Evolutionary conservation across 2,329 filamentous ascomycete genomes (phyloP).

Genomic region (Iodosphaeria phyllophila): DNA sequence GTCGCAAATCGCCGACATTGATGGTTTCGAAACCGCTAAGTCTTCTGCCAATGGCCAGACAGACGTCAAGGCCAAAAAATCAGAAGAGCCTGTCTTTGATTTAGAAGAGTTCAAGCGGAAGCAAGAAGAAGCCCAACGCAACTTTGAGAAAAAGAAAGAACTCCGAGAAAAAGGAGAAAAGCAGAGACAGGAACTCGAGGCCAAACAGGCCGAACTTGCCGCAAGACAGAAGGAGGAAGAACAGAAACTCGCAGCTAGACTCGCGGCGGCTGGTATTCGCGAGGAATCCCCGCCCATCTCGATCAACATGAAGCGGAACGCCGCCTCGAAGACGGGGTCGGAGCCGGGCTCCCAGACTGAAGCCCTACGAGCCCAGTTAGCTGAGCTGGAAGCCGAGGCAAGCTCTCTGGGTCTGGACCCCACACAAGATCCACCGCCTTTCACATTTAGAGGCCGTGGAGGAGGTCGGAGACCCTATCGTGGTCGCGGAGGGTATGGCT

Average conservation of each 20-base stretch:
- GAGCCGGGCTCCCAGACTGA: constrained; percentile 33
- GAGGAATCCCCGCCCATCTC: constrained; percentile 7
- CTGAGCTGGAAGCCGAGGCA: constrained; percentile 56
- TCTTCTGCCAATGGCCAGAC: constrained; percentile 8
- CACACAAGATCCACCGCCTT: constrained; percentile 22
- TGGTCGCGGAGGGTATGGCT: constrained; percentile 19
- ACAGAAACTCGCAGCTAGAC: constrained; percentile 37
- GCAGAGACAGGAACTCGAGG: constrained; percentile 44
- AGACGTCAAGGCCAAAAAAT: too few relatives aligned
- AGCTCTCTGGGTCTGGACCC: constrained; percentile 50
- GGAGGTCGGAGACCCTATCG: constrained; percentile 19
- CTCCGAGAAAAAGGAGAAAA: constrained; percentile 44
- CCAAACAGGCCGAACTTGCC: constrained; percentile 40
- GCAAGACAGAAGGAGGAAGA: constrained; percentile 47
- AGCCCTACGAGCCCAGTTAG: constrained; percentile 50
- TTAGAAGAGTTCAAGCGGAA: constrained; percentile 48
- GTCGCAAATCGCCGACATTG: constrained; percentile 11
- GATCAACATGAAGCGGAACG: constrained; percentile 4
- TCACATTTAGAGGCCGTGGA: constrained; percentile 18
- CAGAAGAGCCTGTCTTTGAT: constrained; percentile 38
- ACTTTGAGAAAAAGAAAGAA: constrained; percentile 44
- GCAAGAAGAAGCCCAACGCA: constrained; percentile 55
- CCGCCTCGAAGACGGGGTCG: constrained; percentile 6
- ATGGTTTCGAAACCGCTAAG: too few relatives aligned
- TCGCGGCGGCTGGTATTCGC: constrained; percentile 30